phyloP scores from a whole-genome alignment of 2,329 filamentous ascomycete genomes.

The Aurifilum marmelostoma region DNA sequence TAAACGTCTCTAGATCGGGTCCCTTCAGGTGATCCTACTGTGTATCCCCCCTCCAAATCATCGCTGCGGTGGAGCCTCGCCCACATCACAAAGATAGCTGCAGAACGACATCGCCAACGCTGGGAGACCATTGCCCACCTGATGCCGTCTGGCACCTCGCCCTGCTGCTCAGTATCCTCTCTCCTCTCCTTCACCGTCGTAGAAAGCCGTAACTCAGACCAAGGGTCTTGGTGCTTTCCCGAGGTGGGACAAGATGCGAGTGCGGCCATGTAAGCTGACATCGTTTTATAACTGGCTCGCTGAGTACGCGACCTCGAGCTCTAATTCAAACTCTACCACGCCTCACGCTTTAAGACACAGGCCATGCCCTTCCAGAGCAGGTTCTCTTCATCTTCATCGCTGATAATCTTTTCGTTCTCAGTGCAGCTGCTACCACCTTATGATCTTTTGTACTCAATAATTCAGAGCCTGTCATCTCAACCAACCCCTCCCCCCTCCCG shows the following conservation, averaged over 20 bases:
- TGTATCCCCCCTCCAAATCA: not conserved
- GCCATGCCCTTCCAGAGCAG: not conserved
- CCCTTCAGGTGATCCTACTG: not conserved
- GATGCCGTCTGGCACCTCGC: not conserved
- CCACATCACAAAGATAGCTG: not conserved
- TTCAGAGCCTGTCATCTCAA: not conserved
- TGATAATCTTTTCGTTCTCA: not conserved
- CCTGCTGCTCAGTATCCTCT: not conserved
- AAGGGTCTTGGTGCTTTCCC: too few species aligned
- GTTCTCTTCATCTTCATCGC: not conserved
- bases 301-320: not conserved
- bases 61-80: not conserved
- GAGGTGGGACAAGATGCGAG: not conserved
- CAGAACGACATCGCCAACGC: not conserved
- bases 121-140: not conserved
- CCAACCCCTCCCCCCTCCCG: too few species aligned
- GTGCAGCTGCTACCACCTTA: not conserved
- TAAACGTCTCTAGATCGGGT: not conserved
- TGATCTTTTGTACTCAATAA: not conserved
- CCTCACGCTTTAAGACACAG: not conserved
- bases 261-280: not conserved
- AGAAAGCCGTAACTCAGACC: not conserved
- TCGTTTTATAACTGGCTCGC: not conserved
- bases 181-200: not conserved
- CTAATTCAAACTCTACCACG: not conserved